Conservation (phyloP, 441 rosid genomes). For the Cnidoscolus chayamansa region DNA sequence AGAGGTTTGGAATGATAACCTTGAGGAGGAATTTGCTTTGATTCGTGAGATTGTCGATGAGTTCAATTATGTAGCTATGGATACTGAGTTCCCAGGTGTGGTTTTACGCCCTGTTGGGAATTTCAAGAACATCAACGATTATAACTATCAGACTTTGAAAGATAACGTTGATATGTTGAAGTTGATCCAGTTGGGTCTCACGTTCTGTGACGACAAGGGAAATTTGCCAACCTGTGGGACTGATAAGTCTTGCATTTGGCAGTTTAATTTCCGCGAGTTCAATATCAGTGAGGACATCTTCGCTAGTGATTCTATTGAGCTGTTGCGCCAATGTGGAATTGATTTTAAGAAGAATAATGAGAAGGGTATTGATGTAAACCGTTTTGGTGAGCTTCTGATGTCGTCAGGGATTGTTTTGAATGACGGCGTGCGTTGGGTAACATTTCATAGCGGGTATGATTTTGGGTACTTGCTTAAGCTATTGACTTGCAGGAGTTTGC, state of each 20-base stretch:
- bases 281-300: conserved; percentile 47
- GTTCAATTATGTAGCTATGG: conserved; percentile 67
- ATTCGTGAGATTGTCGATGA: conserved; percentile 54
- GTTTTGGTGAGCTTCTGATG: conserved; percentile 60
- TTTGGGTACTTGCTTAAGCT: conserved; percentile 74
- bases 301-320: conserved; percentile 55
- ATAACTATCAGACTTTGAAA: conserved; percentile 53
- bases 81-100: conserved; percentile 79
- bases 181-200: conserved; percentile 73
- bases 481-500: conserved; percentile 52
- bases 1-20: conserved; percentile 70
- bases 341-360: conserved; percentile 55
- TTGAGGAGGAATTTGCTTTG: conserved; percentile 49
- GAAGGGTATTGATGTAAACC: conserved; percentile 49
- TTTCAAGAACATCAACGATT: conserved; percentile 43
- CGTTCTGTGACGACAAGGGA: conserved; percentile 64
- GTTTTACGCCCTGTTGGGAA: conserved; percentile 51
- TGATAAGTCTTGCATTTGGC: conserved; percentile 61
- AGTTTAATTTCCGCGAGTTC: conserved; percentile 74
- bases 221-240: conserved; percentile 70
- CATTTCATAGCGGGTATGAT: conserved; percentile 80
- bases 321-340: conserved; percentile 53
- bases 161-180: conserved; percentile 69
- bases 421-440: conserved; percentile 61
- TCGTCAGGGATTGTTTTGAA: conserved; percentile 66